These are phyloP conservation scores for Astrothelium subdiscretum DNA, from an alignment of 495 filamentous ascomycete species.

Conservation along the genomic window DNA sequence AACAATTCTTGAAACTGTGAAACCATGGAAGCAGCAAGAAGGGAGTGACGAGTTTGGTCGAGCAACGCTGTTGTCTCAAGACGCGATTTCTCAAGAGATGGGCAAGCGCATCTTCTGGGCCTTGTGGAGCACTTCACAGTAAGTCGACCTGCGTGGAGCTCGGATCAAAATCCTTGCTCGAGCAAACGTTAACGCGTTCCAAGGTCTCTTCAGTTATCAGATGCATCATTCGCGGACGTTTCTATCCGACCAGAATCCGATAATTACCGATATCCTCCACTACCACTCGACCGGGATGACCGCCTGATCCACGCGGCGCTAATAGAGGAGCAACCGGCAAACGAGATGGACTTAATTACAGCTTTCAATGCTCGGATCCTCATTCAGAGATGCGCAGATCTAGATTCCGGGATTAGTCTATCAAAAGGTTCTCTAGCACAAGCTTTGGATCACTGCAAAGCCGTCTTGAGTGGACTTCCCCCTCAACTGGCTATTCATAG, in stretches of 20 bases:
- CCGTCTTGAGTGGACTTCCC: conserved; percentile 46
- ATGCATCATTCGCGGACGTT: conserved; percentile 49
- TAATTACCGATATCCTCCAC: conserved; percentile 64
- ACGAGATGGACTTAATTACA: conserved; percentile 48
- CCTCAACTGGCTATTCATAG: conserved; percentile 42
- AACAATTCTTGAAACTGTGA: conserved; percentile 57
- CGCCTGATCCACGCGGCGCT: conserved; percentile 55
- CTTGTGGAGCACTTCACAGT: conserved; percentile 52
- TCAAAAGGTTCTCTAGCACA: neutral
- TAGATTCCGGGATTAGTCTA: neutral
- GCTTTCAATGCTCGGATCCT: conserved; percentile 63
- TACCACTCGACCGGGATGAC: conserved; percentile 71
- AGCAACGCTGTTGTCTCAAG: conserved; percentile 28
- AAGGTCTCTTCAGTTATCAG: conserved; percentile 58
- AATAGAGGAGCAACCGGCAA: conserved; percentile 50
- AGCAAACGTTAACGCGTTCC: conserved; percentile 2
- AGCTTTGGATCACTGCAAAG: conserved; percentile 55
- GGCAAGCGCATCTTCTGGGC: conserved; percentile 71
- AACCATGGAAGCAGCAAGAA: conserved; percentile 40
- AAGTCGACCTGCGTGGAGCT: no score
- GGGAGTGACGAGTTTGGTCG: conserved; percentile 21
- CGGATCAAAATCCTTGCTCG: neutral
- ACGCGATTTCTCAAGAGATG: conserved; percentile 67
- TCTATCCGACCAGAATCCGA: conserved; percentile 60
- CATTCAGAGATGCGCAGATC: conserved; percentile 37